A percentile compares a stretch with the other conserved stretches of the same genome.
phyloP scores from a whole-genome alignment of 805 yeast genomes.

The Ogataea henricii region DNA sequence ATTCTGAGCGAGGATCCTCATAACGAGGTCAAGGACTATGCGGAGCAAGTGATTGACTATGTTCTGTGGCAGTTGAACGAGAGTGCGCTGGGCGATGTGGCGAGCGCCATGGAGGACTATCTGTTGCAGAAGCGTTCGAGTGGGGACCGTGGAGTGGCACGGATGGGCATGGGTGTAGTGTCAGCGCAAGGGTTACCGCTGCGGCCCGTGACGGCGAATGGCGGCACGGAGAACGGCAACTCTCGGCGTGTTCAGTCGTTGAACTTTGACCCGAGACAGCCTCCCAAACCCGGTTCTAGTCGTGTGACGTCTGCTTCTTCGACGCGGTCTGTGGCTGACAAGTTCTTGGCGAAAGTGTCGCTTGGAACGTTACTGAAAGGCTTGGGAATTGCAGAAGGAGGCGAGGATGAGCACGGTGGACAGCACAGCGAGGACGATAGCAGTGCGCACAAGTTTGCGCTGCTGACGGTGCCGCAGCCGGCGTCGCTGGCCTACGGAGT shows the following conservation, averaged over 20 bases:
- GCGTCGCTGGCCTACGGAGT: slow-evolving; percentile 38
- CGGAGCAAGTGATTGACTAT: slow-evolving; percentile 74
- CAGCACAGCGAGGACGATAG: slow-evolving; percentile 22
- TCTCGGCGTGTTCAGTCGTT: slow-evolving; percentile 22
- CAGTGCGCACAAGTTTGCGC: slow-evolving; percentile 26
- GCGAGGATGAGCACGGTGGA: slow-evolving; percentile 13
- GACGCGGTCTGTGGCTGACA: slow-evolving; percentile 24
- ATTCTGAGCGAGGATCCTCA: slow-evolving; percentile 87
- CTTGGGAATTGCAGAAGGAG: slow-evolving; percentile 25
- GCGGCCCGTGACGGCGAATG: neutral
- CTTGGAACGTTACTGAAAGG: slow-evolving; percentile 25
- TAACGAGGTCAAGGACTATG: slow-evolving; percentile 70
- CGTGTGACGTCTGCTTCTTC: slow-evolving; percentile 29
- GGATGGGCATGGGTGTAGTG: neutral
- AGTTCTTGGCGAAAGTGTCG: slow-evolving; percentile 22
- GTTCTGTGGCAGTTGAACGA: slow-evolving; percentile 64
- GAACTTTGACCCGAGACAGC: slow-evolving; percentile 17
- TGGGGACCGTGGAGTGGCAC: neutral
- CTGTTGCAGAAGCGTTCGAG: slow-evolving; percentile 49
- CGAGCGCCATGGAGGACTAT: slow-evolving; percentile 64
- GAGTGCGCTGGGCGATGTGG: slow-evolving; percentile 65
- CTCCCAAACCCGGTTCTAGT: slow-evolving; percentile 5
- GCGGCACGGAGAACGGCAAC: neutral
- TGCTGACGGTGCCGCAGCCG: slow-evolving; percentile 31
- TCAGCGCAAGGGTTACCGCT: neutral